Evolutionary conservation across 805 yeast species (phyloP), one percentile per base, ranked within the genome.

Genomic region (Lipomyces yamadae): DNA sequence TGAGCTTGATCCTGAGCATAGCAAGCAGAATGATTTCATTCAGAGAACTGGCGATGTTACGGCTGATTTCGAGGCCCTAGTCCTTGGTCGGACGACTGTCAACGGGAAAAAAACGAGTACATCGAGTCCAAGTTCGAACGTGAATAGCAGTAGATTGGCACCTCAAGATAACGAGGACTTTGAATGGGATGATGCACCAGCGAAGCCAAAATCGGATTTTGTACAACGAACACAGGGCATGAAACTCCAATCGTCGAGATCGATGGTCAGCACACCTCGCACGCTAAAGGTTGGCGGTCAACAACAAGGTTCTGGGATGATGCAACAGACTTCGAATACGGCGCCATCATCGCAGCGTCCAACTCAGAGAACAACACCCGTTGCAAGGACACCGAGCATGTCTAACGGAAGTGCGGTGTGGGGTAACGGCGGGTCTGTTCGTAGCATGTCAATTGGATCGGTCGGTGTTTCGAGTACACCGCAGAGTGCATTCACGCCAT

Each of bases 11-110:
- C 64, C 63, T 13, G 60, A 64, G 2, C 54, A 56, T 8, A 50
- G 58, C 11, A 24, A 33, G 10, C 30, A 10, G 11, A 39, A 15
- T 13, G 6, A 30, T 15, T 24, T 10, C 1, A 11, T 66, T 24
- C 63, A 56, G 29, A 59, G 60, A 55, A 61, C 69, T 5, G 69
- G 69, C 10, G 64, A 65, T 30, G 65, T 56, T 4, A 65, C 57
- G 32, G 69, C 65, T n/a, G 71, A 68, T 50, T 68, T 68, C 53
- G 71, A 68, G 39, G 67, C 71, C 24, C 63, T 68, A 7, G 70
- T 68, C n/a, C 62, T 66, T 8, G 71, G 70, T 11, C 60, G 66
- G 33, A 50, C 55, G 32, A 24, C 56, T 4, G 33, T 45, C 13
- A 50, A 34, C 18, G 63, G 53, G 48, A 33, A 15, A 42, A 37